phyloP scores from a whole-genome alignment of 306 rosid species.

The Rosa chinensis region DNA sequence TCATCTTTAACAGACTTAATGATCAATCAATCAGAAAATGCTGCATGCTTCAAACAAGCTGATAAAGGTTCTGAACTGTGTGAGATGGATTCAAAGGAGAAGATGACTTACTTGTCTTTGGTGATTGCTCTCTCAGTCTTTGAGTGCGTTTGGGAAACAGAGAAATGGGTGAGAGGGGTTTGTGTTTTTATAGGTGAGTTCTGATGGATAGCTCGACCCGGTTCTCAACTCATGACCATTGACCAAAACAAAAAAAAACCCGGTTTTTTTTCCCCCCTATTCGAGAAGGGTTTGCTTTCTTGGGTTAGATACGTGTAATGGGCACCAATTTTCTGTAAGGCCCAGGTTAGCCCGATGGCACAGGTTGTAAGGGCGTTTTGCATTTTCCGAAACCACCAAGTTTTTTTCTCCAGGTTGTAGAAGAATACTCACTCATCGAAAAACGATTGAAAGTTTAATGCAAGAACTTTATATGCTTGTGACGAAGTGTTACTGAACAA shows the following conservation, averaged over 20 bases:
- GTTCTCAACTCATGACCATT: background rate
- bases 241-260: background rate
- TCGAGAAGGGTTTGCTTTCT: no score
- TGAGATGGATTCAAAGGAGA: background rate
- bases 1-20: conserved; percentile 7
- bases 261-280: no score
- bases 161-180: background rate
- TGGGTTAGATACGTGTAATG: no score
- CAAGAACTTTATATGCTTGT: no score
- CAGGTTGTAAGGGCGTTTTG: no score
- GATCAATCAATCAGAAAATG: conserved; percentile 6
- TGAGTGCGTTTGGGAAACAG: background rate
- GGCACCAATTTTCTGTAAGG: no score
- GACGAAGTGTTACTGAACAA: no score
- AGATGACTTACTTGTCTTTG: background rate
- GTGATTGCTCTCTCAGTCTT: background rate
- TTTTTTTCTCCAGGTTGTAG: no score
- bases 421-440: no score
- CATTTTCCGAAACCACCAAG: no score
- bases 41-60: background rate
- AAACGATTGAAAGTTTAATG: no score
- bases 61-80: background rate
- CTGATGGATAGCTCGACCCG: background rate
- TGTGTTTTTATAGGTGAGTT: background rate
- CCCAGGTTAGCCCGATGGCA: no score